Percentiles rank a stretch among this genome's conserved stretches.
Conservation (phyloP, 805 yeast species). For the Babjeviella inositovora region DNA sequence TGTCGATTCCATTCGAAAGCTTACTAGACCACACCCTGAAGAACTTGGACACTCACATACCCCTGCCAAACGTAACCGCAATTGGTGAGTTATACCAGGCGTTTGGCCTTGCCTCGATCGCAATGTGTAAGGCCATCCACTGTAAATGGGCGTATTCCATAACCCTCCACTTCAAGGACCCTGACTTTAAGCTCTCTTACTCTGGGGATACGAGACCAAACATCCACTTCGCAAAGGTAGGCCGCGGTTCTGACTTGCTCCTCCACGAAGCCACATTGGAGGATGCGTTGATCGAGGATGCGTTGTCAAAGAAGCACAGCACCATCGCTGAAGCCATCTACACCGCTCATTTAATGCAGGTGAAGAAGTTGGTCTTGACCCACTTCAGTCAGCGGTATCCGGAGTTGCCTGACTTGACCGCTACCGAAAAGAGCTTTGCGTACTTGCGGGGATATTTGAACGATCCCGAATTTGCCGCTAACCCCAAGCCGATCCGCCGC, state of each 20-base stretch:
- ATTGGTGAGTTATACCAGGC: constrained; percentile 20
- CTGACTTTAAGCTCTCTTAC: constrained; percentile 56
- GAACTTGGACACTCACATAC: constrained; percentile 7
- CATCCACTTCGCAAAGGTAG: constrained; percentile 34
- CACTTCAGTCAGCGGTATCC: constrained; percentile 91
- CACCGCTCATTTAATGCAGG: constrained; percentile 57
- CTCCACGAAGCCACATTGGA: constrained; percentile 93
- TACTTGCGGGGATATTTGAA: constrained; percentile 3
- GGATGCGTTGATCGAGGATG: constrained; percentile 63
- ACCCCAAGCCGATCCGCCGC: constrained; percentile 7
- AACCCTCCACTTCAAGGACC: constrained; percentile 25
- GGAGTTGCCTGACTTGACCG: constrained; percentile 15
- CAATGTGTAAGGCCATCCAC: constrained; percentile 68
- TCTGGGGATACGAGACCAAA: constrained; percentile 95
- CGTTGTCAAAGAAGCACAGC: constrained; percentile 68
- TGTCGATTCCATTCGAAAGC: constrained; percentile 10
- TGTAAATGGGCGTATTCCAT: constrained; percentile 72
- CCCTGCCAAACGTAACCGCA: no score
- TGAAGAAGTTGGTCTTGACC: constrained; percentile 57
- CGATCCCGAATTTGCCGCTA: constrained; percentile 8
- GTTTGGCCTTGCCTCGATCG: constrained; percentile 23
- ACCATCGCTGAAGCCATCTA: constrained; percentile 78
- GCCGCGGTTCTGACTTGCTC: constrained; percentile 50
- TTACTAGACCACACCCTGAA: constrained; percentile 3
- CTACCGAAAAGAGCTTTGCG: constrained; percentile 3